phyloP scores from a whole-genome alignment of 2,329 filamentous ascomycete genomes.

The Cordyceps cateniannulata region DNA sequence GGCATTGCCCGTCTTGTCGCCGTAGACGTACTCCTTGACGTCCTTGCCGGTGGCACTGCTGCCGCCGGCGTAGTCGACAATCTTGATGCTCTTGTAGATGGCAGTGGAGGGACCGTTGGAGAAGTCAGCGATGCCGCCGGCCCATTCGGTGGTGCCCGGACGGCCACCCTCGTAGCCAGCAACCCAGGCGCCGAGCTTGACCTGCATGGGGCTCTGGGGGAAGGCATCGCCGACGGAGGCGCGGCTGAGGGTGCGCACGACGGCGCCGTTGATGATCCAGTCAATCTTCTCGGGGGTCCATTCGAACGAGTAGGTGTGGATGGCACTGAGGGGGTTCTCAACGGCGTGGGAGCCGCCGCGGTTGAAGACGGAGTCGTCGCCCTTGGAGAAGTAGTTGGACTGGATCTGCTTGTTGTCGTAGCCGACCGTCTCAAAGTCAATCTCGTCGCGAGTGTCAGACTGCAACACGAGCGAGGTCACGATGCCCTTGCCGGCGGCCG shows the following conservation, averaged over 20 bases:
- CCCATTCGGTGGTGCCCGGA: conserved; percentile 66
- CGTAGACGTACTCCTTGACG: conserved; percentile 47
- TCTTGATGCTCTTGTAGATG: conserved; percentile 51
- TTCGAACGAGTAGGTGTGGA: conserved; percentile 62
- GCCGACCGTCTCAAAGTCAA: conserved; percentile 95
- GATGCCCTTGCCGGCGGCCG: conserved; percentile 74
- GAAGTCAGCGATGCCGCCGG: conserved; percentile 58
- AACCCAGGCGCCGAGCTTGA: conserved; percentile 65
- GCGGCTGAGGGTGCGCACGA: conserved; percentile 57
- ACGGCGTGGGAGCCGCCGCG: conserved; percentile 58
- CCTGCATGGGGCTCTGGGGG: conserved; percentile 68
- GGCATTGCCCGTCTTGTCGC: conserved; percentile 43
- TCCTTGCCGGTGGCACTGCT: conserved; percentile 29
- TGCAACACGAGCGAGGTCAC: conserved; percentile 86
- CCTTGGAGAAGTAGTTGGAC: conserved; percentile 80
- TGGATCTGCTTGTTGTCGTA: conserved; percentile 69
- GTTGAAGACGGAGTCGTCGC: conserved; percentile 61
- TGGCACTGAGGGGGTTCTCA: conserved; percentile 47
- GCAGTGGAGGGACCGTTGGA: conserved; percentile 44
- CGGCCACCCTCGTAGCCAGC: conserved; percentile 51
- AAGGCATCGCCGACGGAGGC: conserved; percentile 46
- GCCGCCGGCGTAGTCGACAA: conserved; percentile 49
- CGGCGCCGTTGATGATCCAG: conserved; percentile 58
- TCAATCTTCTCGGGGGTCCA: conserved; percentile 59
- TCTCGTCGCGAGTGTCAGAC: conserved; percentile 84